A percentile compares a stretch with the other conserved stretches of the same genome.
Evolutionary conservation across 2,329 filamentous ascomycete species (phyloP).

Genomic region (Calonectria montana): DNA sequence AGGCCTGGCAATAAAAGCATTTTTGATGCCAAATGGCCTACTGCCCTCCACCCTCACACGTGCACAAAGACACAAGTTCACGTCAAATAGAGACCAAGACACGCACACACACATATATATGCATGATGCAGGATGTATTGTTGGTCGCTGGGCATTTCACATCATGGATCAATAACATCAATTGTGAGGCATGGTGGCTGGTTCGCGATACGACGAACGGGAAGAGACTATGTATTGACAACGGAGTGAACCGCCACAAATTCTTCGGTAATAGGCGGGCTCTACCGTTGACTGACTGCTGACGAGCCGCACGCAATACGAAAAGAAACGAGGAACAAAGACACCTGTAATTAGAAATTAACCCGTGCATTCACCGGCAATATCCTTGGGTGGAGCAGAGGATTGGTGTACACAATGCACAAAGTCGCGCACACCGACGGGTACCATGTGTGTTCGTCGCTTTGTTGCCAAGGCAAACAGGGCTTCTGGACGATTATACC

Average conservation of each 20-base stretch:
- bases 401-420: constrained; percentile 16
- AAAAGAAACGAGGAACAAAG: neutral
- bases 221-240: neutral
- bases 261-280: neutral
- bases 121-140: neutral
- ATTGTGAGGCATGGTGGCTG: neutral
- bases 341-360: neutral
- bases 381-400: constrained; percentile 10
- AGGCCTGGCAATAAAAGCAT: neutral
- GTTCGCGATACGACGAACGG: neutral
- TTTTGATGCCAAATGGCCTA: neutral
- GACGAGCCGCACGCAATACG: neutral
- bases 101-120: neutral
- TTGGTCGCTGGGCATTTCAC: neutral
- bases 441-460: constrained; percentile 10
- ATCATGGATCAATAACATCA: neutral
- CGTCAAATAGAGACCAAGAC: neutral
- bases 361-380: constrained; percentile 4
- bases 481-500: constrained; percentile 19
- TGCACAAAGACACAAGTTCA: neutral
- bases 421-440: constrained; percentile 20
- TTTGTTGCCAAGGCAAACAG: constrained; percentile 16
- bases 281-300: neutral
- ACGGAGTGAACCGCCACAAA: neutral
- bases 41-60: neutral